Evolutionary conservation across 768 basidiomycete genomes (phyloP).

Genomic region (Amanita inopinata): DNA sequence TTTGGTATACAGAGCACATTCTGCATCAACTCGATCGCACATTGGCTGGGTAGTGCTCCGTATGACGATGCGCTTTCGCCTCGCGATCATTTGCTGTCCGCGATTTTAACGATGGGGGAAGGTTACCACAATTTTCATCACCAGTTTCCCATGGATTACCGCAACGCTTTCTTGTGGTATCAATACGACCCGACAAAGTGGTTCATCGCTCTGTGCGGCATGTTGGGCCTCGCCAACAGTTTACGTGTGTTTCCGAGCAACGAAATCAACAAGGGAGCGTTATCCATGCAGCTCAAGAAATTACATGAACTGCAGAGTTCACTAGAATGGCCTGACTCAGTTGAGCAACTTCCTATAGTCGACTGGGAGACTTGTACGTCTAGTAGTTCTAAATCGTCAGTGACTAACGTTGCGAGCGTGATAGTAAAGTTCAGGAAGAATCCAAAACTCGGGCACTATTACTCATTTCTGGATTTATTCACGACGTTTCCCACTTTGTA

Average conservation of each 20-base stretch:
- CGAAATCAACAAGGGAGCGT: constrained; percentile 74
- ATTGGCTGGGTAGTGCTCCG: constrained; percentile 72
- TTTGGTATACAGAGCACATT: constrained; percentile 55
- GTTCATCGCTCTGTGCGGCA: constrained; percentile 69
- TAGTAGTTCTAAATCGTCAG: constrained; percentile 1
- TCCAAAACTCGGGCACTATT: constrained; percentile 56
- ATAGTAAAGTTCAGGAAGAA: constrained; percentile 49
- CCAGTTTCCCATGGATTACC: constrained; percentile 82
- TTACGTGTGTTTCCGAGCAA: constrained; percentile 82
- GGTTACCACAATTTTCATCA: constrained; percentile 90
- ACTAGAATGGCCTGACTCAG: constrained; percentile 48
- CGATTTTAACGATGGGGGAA: constrained; percentile 78
- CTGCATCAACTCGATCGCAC: constrained; percentile 83
- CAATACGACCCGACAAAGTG: constrained; percentile 94
- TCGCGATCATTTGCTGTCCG: constrained; percentile 72
- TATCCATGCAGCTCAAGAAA: constrained; percentile 77
- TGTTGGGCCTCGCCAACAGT: constrained; percentile 66
- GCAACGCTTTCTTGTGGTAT: constrained; percentile 72
- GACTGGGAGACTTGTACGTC: constrained; percentile 73
- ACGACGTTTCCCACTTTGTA: constrained; percentile 67
- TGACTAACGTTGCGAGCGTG: neutral
- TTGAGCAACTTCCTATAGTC: constrained; percentile 61
- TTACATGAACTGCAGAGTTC: constrained; percentile 55
- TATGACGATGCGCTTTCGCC: constrained; percentile 77
- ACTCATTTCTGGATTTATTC: constrained; percentile 78